phyloP scores from a whole-genome alignment of 306 rosid genomes.

The Begonia masoniana region DNA sequence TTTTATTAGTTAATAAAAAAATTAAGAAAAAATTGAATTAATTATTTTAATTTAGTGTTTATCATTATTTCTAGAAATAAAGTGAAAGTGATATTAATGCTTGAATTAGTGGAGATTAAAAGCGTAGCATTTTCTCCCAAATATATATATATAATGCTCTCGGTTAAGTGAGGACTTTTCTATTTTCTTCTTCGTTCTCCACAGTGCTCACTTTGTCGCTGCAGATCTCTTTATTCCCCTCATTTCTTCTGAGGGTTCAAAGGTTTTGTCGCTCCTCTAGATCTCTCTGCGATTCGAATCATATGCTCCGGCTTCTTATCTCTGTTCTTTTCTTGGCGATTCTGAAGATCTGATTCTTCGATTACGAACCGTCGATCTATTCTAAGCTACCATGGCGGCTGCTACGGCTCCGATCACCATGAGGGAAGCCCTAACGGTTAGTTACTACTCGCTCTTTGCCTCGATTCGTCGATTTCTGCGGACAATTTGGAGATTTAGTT shows the following conservation, averaged over 20 bases:
- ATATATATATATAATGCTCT: no score
- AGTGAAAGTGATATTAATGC: no score
- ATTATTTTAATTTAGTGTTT: no score
- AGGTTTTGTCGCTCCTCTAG: conserved; percentile 32
- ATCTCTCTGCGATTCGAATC: conserved; percentile 55
- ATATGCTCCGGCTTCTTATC: conserved; percentile 16
- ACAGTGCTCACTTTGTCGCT: no score
- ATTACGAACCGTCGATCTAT: not conserved
- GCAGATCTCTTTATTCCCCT: no score
- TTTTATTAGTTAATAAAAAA: no score
- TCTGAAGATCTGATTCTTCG: conserved; percentile 26
- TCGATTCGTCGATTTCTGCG: conserved; percentile 3
- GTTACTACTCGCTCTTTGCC: conserved; percentile 12
- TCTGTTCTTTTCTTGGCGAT: conserved; percentile 10
- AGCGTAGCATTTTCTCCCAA: no score
- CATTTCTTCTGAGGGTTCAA: conserved; percentile 4
- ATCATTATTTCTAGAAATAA: no score
- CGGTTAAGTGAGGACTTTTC: no score
- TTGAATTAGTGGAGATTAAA: no score
- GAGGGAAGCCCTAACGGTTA: conserved; percentile 82
- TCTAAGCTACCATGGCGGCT: conserved; percentile 62
- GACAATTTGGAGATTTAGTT: conserved; percentile 16
- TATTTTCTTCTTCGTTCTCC: no score
- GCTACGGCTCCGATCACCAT: conserved; percentile 97
- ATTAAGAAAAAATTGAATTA: no score